Evolutionary conservation across 139 green algal species (phyloP), one percentile per base, ranked within the genome.

Genomic region (Klebsormidium nitens): DNA sequence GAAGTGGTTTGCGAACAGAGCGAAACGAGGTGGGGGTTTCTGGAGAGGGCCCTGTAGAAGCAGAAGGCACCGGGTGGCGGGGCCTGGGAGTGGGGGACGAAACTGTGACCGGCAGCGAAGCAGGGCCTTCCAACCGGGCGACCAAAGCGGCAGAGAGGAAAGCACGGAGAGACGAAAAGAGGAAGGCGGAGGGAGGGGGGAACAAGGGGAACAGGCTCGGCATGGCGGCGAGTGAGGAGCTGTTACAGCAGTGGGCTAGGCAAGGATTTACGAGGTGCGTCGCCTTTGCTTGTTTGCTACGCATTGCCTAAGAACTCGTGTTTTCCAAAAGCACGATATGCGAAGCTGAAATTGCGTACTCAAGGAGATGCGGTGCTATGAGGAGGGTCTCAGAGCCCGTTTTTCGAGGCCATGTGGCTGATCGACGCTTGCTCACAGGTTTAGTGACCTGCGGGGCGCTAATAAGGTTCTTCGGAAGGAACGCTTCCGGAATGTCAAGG

Each of bases 211-310:
- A 62, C 31, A 46, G 28, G 14, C 6, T 34, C 5, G 50, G 65
- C 36, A 5, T 50, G 8, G 23, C 31, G 4, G 47, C 65, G 40
- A 26, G 6, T 14, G 8, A 5, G 42, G 65, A 73, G 29, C 6
- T 50, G 5, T 31, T 61, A 23, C 50, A 73, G 32, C 55, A 31
- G 5, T 73, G 65, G 65, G 65, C 52, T 55, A 17, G 35, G 5
- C 40, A 69, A 2, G 65, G 65, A 5, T 73, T 73, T 11, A 69
- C 31, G 36, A 69, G 61, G 61, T 69, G 34, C 11, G 55, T 36
- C 14, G 8, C 14, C 55, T 63, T 37, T 63, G 11, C 31, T 55
- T 19, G 19, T 55, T 23, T 55, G 46, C 23, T 55, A 23, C 19
- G 19, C 46, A 23, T 19, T 23, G 19, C 19, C 46, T 55, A n/a